Evolutionary conservation across 1,284 basidiomycete genomes (phyloP).

Genomic region (Ganoderma multipileum): DNA sequence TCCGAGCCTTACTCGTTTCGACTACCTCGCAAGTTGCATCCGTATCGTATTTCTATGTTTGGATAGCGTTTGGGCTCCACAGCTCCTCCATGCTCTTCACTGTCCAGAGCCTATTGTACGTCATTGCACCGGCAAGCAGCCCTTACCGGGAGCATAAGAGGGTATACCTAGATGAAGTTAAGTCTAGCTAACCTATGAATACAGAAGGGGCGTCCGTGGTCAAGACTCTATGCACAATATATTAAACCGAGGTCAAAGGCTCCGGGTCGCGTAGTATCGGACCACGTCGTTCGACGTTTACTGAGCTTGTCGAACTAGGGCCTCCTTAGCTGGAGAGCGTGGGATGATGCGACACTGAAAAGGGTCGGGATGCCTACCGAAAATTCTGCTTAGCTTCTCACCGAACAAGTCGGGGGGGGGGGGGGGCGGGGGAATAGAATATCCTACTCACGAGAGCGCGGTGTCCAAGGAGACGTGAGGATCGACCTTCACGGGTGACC

Average conservation of each 20-base stretch:
- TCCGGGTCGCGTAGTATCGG: background rate
- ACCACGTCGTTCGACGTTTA: no score
- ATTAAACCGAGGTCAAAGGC: background rate
- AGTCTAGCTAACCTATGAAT: background rate
- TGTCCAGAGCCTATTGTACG: no score
- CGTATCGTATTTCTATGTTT: no score
- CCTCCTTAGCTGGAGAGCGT: background rate
- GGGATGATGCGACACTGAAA: background rate
- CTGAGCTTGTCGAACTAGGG: background rate
- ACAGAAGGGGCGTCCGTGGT: background rate
- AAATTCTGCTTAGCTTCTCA: background rate
- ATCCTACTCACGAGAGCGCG: background rate
- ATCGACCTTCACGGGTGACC: background rate
- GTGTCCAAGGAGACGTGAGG: background rate
- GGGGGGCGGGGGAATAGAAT: no score
- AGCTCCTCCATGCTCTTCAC: no score
- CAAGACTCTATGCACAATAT: background rate
- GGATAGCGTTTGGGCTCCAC: no score
- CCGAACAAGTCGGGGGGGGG: background rate
- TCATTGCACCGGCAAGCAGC: no score
- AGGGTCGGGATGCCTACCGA: background rate
- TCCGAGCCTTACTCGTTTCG: no score
- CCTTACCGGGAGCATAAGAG: no score
- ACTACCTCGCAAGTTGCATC: no score
- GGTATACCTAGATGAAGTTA: background rate